Percentiles rank a stretch among this genome's conserved stretches.
Evolutionary conservation across 495 filamentous ascomycete species (phyloP).

Genomic region (Pyrenopolyporus hunteri): DNA sequence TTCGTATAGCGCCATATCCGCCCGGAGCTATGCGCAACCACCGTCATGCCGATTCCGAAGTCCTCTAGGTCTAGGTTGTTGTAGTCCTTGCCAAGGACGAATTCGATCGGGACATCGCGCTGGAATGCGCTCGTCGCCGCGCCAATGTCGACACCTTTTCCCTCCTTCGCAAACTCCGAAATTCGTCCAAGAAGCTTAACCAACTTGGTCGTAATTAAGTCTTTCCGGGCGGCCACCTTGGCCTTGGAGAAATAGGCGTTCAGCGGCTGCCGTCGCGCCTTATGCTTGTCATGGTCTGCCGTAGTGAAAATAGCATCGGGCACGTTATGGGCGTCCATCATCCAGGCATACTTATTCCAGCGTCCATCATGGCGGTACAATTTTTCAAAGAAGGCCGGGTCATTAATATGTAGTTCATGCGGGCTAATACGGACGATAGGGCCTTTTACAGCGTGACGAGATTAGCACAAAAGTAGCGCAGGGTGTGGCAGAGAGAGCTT

Average conservation of each 20-base stretch:
- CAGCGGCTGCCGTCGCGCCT: conserved; percentile 30
- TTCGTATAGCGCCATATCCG: conserved; percentile 42
- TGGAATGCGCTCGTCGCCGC: conserved; percentile 42
- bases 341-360: conserved; percentile 42
- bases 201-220: conserved; percentile 36
- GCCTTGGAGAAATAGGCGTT: conserved; percentile 41
- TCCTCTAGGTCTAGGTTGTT: conserved; percentile 39
- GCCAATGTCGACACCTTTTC: conserved; percentile 38
- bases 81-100: conserved; percentile 40
- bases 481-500: not conserved
- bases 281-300: conserved; percentile 39
- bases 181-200: conserved; percentile 38
- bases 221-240: conserved; percentile 28
- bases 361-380: conserved; percentile 42
- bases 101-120: conserved; percentile 41
- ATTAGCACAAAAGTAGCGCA: not conserved
- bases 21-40: conserved; percentile 26
- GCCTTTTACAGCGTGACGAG: conserved; percentile 19
- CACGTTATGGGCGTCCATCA: conserved; percentile 33
- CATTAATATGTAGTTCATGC: conserved; percentile 42
- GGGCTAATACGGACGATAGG: conserved; percentile 46
- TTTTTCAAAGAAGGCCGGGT: conserved; percentile 39
- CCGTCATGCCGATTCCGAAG: conserved; percentile 33
- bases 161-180: conserved; percentile 9
- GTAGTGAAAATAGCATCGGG: conserved; percentile 25